These are phyloP conservation scores for Penicillium macrosclerotiorum DNA, from an alignment of 495 filamentous ascomycete species.

Conservation along the genomic window DNA sequence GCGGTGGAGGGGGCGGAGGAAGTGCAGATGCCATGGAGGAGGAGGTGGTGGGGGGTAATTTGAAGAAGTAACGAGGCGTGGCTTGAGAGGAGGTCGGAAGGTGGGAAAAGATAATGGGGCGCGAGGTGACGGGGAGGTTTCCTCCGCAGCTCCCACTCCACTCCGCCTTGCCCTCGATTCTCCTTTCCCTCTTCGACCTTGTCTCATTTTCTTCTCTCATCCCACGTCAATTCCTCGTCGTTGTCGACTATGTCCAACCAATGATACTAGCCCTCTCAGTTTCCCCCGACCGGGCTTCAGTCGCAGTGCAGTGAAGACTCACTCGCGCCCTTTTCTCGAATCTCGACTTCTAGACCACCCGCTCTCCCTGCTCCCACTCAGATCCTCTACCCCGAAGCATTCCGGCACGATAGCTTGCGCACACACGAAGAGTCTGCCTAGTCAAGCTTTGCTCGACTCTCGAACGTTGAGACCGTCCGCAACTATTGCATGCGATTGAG, in stretches of 20 bases:
- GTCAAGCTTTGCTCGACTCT: too few species aligned
- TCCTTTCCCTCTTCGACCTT: constrained; percentile 18
- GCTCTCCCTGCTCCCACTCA: constrained; percentile 10
- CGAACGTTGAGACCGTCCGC: too few species aligned
- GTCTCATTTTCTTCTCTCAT: constrained; percentile 12
- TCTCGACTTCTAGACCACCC: constrained; percentile 7
- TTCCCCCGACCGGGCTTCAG: constrained; percentile 14
- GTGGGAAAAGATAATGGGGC: constrained; percentile 12
- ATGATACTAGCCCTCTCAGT: constrained; percentile 16
- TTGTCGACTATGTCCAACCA: constrained; percentile 15
- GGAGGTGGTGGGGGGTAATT: constrained; percentile 2
- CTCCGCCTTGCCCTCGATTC: constrained; percentile 21
- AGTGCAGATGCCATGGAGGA: constrained; percentile 32
- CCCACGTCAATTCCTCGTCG: constrained; percentile 1
- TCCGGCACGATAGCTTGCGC: constrained; percentile 1
- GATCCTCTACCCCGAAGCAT: constrained; percentile 1
- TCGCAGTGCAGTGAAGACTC: constrained; percentile 17
- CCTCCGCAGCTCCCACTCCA: constrained; percentile 23
- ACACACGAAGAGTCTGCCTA: not conserved
- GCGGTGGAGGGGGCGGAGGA: constrained; percentile 56
- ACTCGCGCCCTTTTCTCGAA: constrained; percentile 22
- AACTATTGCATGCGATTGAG: constrained; percentile 15
- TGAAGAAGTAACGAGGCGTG: constrained; percentile 3
- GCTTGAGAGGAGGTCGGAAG: constrained; percentile 12
- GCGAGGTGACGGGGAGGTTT: constrained; percentile 13